Base-by-base conservation (phyloP, 2,329 filamentous ascomycete species). In the Cercospora sesami region DNA sequence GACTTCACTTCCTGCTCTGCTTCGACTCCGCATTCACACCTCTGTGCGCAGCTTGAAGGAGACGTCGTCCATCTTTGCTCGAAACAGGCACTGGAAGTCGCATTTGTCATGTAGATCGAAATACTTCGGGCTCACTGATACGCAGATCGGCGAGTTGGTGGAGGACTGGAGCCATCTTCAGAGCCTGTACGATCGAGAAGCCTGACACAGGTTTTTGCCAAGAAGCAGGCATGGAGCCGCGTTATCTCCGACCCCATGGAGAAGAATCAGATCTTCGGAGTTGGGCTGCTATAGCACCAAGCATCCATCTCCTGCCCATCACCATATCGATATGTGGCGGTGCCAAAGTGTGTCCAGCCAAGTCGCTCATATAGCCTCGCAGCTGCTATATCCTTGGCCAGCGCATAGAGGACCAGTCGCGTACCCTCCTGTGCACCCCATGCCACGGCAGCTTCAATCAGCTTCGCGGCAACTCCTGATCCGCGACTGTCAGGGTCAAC, bases 271-370 rank as follows among this genome's bases (percentile, higher is more conserved):
- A 23, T 23, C 12, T 21, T 51, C 45, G 45, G 36, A 51, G 10
- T 58, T 58, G 65, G 65, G 63, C 71, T 71, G 58, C 60, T 64
- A 60, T 69, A 71, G 60, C 72, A 72, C 28, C 72, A 51, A 36
- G 70, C 70, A 30, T 67, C 64, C 69, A 71, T 71, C 45, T 68
- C 39, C 45, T 67, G 53, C 6, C 61, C 63, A 53, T 69, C 63
- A 12, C 66, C 67, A 57, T 66, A 71, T n/a, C 23, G 48, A 60
- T 68, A 70, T 14, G 63, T 55, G 8, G 48, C 57, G 1, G 62
- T 72, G 7, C 68, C 71, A 67, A 69, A 74, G 26, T 70, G 65
- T 21, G 7, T 45, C 75, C 75, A 75, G 1, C 73, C 73, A 45
- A 72, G 69, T 4, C 68, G 65, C 26, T 68, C 60, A 67, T 74